phyloP scores from a whole-genome alignment of 495 filamentous ascomycete species.

The Pseudevernia furfuracea region DNA sequence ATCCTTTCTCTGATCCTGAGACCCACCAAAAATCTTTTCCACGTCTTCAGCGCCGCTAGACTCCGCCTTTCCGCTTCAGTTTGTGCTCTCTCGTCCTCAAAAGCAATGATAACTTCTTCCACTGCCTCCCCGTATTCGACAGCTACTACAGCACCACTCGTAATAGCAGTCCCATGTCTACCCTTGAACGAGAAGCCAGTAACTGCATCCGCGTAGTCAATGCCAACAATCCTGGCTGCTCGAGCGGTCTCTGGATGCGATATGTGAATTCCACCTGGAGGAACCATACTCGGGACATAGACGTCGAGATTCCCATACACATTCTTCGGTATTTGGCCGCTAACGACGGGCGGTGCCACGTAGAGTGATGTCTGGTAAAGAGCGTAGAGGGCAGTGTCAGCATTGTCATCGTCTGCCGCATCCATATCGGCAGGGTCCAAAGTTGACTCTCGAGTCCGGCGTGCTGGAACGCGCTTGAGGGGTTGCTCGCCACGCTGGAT shows the following conservation, averaged over 20 bases:
- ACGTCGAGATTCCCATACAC: constrained; percentile 83
- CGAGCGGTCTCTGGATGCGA: constrained; percentile 55
- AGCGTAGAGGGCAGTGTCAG: constrained; percentile 31
- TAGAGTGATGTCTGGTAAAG: constrained; percentile 54
- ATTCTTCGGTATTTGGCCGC: constrained; percentile 76
- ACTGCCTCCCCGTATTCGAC: constrained; percentile 63
- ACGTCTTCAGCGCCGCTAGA: constrained; percentile 55
- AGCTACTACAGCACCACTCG: constrained; percentile 69
- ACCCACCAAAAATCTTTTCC: constrained; percentile 68
- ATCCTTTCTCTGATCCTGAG: constrained; percentile 74
- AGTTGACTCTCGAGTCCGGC: constrained; percentile 33
- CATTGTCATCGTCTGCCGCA: constrained; percentile 36
- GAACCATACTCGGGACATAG: constrained; percentile 89
- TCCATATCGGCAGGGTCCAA: constrained; percentile 37
- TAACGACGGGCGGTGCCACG: constrained; percentile 60
- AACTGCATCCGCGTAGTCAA: constrained; percentile 85
- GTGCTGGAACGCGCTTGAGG: constrained; percentile 56
- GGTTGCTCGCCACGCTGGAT: constrained; percentile 56
- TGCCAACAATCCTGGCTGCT: constrained; percentile 67
- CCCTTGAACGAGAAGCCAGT: constrained; percentile 84
- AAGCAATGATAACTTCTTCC: constrained; percentile 52
- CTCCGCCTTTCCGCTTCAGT: constrained; percentile 49
- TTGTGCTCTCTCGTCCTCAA: constrained; percentile 54
- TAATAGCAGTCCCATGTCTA: constrained; percentile 69
- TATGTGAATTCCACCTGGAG: constrained; percentile 69